Evolutionary conservation across 2,329 filamentous ascomycete species (phyloP).

Genomic region (Colletotrichum sojae): DNA sequence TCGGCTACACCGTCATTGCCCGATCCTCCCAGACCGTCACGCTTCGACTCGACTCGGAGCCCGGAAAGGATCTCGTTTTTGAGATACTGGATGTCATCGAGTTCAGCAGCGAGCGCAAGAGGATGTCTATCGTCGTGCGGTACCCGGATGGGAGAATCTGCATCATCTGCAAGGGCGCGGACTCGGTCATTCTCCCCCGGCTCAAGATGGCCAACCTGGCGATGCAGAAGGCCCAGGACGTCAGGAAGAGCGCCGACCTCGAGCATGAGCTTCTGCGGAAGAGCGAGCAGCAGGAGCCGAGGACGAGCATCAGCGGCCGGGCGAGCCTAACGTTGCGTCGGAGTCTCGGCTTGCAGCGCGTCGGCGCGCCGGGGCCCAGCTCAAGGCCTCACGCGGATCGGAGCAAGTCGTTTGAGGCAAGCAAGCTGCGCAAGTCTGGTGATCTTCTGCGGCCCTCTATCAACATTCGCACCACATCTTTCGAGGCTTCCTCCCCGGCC

Average conservation of each 20-base stretch:
- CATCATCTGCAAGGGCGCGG: conserved; percentile 91
- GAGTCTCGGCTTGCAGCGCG: conserved; percentile 53
- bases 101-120: conserved; percentile 89
- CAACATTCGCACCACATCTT: conserved; percentile 61
- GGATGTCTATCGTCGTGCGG: conserved; percentile 92
- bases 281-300: conserved; percentile 68
- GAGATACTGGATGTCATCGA: conserved; percentile 90
- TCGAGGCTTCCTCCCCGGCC: conserved; percentile 55
- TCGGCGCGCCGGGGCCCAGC: conserved; percentile 45
- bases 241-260: conserved; percentile 73
- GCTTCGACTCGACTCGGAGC: conserved; percentile 57
- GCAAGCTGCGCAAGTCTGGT: conserved; percentile 54
- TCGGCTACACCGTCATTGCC: conserved; percentile 84
- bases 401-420: conserved; percentile 63
- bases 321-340: conserved; percentile 66
- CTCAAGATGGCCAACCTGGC: conserved; percentile 82
- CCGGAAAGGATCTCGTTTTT: conserved; percentile 72
- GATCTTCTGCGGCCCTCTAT: conserved; percentile 55
- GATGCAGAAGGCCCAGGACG: conserved; percentile 78
- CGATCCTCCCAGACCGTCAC: conserved; percentile 80
- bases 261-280: conserved; percentile 70
- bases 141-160: conserved; percentile 87
- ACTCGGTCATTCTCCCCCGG: conserved; percentile 84
- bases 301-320: conserved; percentile 69
- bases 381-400: conserved; percentile 50